phyloP scores from a whole-genome alignment of 2,329 filamentous ascomycete species.

The Nothophaeocryptopus gaeumannii region DNA sequence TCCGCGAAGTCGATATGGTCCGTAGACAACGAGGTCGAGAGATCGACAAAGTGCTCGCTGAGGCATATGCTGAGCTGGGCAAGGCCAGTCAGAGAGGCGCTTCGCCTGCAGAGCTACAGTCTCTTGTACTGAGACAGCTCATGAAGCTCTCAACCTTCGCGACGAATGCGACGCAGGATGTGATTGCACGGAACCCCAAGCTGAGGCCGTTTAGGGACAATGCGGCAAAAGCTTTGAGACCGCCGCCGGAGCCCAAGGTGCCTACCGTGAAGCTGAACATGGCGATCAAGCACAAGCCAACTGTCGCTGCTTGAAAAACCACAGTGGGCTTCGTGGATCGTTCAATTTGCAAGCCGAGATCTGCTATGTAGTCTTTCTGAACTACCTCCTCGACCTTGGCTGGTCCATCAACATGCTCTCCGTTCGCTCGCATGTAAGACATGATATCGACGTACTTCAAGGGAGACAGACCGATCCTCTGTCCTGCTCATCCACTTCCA shows the following conservation, averaged over 20 bases:
- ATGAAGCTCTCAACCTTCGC: constrained; percentile 26
- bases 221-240: constrained; percentile 19
- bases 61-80: constrained; percentile 24
- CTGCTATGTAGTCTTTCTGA: too few species aligned
- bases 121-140: constrained; percentile 24
- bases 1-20: constrained; percentile 28
- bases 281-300: constrained; percentile 23
- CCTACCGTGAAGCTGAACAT: constrained; percentile 31
- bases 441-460: too few species aligned
- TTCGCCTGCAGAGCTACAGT: constrained; percentile 21
- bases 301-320: constrained; percentile 6
- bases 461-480: too few species aligned
- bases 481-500: too few species aligned
- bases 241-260: constrained; percentile 21
- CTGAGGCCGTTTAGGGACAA: constrained; percentile 23
- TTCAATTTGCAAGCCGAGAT: too few species aligned
- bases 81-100: constrained; percentile 22
- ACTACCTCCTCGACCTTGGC: too few species aligned
- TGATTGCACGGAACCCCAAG: constrained; percentile 29
- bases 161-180: constrained; percentile 24
- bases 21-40: constrained; percentile 26
- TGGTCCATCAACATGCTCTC: too few species aligned
- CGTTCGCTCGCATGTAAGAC: too few species aligned
- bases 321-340: too few species aligned
- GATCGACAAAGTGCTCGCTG: constrained; percentile 26